These are phyloP conservation scores for Bruguiera gymnorhiza DNA, from an alignment of 345 rosid species.

Conservation along the genomic window DNA sequence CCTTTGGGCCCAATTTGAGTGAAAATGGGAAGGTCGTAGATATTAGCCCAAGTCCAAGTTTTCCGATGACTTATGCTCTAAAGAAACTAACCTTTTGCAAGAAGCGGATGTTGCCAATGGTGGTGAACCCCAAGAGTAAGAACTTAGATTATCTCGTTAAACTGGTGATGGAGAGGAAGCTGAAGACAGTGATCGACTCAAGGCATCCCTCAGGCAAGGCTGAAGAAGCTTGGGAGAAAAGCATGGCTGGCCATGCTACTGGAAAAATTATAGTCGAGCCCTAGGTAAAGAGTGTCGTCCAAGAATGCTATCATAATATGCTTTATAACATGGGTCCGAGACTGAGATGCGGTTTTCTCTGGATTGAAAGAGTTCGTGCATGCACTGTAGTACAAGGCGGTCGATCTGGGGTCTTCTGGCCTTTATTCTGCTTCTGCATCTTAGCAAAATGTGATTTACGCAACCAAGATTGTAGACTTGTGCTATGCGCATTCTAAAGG, in stretches of 20 bases:
- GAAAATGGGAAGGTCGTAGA: conserved; percentile 62
- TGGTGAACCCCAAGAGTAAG: conserved; percentile 38
- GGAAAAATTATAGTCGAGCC: conserved; percentile 78
- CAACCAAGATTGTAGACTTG: no score
- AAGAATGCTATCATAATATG: not conserved
- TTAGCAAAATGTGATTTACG: no score
- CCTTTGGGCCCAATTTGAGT: conserved; percentile 63
- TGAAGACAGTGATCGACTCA: conserved; percentile 62
- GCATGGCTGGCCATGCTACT: conserved; percentile 64
- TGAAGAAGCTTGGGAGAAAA: conserved; percentile 74
- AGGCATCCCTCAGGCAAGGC: conserved; percentile 53
- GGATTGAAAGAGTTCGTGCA: not conserved
- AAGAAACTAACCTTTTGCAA: conserved; percentile 58
- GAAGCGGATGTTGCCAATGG: conserved; percentile 62
- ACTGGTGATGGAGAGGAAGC: conserved; percentile 56
- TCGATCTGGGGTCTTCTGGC: no score
- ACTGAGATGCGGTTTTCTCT: conserved; percentile 1
- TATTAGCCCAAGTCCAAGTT: conserved; percentile 42
- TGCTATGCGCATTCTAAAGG: no score
- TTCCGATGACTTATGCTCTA: conserved; percentile 42
- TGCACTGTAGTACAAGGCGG: no score
- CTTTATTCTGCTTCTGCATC: no score
- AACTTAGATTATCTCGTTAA: conserved; percentile 48
- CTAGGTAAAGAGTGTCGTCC: not conserved
- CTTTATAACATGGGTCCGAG: no score